phyloP scores from a whole-genome alignment of 148 eudicot genomes.

The Cornus kousa region DNA sequence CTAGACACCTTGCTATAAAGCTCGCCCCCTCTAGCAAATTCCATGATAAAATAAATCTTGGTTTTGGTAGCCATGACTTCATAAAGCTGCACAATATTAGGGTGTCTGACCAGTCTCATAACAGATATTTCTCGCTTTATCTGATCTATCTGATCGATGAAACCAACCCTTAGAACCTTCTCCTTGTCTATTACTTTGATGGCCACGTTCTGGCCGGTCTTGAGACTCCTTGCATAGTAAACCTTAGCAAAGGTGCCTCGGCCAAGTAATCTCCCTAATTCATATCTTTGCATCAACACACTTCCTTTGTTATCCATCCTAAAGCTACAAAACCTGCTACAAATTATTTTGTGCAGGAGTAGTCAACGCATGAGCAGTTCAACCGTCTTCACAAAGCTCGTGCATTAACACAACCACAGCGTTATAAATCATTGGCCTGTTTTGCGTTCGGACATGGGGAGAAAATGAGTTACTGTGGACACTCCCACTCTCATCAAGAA shows the following conservation, averaged over 20 bases:
- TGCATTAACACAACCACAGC: slow-evolving; percentile 4
- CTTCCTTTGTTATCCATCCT: slow-evolving; percentile 46
- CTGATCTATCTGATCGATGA: slow-evolving; percentile 65
- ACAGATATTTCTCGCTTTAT: slow-evolving; percentile 68
- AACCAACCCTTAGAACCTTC: slow-evolving; percentile 52
- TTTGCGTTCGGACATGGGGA: slow-evolving; percentile 11
- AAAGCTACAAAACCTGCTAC: neutral
- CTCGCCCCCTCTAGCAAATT: slow-evolving; percentile 78
- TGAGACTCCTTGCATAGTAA: slow-evolving; percentile 53
- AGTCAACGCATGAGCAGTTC: neutral
- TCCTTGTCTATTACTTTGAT: slow-evolving; percentile 74
- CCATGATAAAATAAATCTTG: slow-evolving; percentile 70
- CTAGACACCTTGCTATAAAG: slow-evolving; percentile 71
- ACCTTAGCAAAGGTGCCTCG: slow-evolving; percentile 84
- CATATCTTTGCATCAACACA: slow-evolving; percentile 57
- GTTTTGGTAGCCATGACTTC: slow-evolving; percentile 87
- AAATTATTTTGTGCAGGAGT: slow-evolving; percentile 4
- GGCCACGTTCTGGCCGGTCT: slow-evolving; percentile 63
- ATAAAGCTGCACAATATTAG: slow-evolving; percentile 52
- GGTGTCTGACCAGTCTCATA: slow-evolving; percentile 67
- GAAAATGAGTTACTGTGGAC: slow-evolving; percentile 12
- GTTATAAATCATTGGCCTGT: slow-evolving; percentile 3
- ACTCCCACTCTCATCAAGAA: slow-evolving; percentile 24
- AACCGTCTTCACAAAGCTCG: slow-evolving; percentile 24
- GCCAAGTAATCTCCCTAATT: slow-evolving; percentile 62